Evolutionary conservation across 2,329 filamentous ascomycete species (phyloP).

Genomic region (Colletotrichum chlorophyti): DNA sequence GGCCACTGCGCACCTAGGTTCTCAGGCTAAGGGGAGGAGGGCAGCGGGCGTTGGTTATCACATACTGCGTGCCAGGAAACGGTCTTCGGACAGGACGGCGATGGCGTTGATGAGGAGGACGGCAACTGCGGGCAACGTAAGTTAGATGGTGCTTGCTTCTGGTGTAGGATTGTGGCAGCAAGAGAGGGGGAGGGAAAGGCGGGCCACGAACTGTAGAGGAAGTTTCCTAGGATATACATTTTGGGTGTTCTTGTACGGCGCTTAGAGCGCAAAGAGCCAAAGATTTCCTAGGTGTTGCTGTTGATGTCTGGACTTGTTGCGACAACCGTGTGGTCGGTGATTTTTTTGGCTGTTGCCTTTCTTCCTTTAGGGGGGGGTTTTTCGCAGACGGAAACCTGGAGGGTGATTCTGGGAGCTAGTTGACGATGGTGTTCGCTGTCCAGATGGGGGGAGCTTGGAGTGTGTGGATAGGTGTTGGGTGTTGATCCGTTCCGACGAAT

Average conservation of each 20-base stretch:
- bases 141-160: too few relatives aligned
- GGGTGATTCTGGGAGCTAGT: conserved; percentile 6
- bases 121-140: conserved; percentile 56
- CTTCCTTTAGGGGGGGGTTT: too few relatives aligned
- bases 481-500: conserved; percentile 22
- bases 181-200: not conserved
- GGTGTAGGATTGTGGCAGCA: conserved; percentile 1
- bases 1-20: not conserved
- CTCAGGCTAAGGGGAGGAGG: not conserved
- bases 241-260: too few relatives aligned
- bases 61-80: conserved; percentile 78
- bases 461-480: not conserved
- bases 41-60: not conserved
- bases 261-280: too few relatives aligned
- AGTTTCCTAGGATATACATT: conserved; percentile 75
- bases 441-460: conserved; percentile 17
- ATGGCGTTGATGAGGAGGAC: conserved; percentile 93
- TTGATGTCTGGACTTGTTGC: too few relatives aligned
- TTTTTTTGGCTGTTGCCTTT: not conserved
- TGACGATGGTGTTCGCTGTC: conserved; percentile 22
- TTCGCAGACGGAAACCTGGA: not conserved
- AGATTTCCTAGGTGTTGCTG: too few relatives aligned
- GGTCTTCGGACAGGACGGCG: conserved; percentile 92
- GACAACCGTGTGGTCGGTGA: too few relatives aligned
- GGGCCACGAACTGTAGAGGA: conserved; percentile 69